A percentile compares a stretch with the other conserved stretches of the same genome.
phyloP scores from a whole-genome alignment of 805 yeast species.

The Candida chilensis region DNA sequence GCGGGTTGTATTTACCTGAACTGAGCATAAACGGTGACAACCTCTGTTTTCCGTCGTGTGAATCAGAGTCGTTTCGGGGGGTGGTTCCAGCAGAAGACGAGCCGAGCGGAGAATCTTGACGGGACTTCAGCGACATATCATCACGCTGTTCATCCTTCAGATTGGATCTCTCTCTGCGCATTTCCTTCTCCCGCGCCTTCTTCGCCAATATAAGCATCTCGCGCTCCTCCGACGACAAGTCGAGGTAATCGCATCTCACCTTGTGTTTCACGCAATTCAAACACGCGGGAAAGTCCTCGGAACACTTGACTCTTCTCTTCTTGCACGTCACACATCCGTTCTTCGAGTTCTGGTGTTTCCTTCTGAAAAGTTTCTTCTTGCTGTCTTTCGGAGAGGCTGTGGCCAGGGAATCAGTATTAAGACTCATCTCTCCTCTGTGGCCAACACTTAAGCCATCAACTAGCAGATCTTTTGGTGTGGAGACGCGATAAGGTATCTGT shows the following conservation, averaged over 20 bases:
- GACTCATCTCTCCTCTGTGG: no score
- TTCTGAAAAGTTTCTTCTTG: no score
- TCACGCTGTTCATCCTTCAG: background rate
- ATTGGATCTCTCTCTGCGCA: background rate
- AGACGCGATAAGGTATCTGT: no score
- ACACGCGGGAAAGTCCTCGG: slow-evolving; percentile 28
- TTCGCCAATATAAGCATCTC: slow-evolving; percentile 10
- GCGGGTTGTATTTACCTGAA: no score
- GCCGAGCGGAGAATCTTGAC: background rate
- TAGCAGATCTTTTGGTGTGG: no score
- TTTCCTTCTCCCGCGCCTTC: background rate
- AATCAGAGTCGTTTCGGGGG: background rate
- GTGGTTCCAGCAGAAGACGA: background rate
- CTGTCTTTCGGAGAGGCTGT: no score
- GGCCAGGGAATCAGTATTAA: no score
- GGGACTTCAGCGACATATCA: no score
- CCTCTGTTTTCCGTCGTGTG: background rate
- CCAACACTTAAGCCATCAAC: no score
- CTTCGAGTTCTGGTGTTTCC: slow-evolving; percentile 23
- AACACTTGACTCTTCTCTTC: slow-evolving; percentile 39
- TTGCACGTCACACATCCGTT: slow-evolving; percentile 43
- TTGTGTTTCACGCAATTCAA: slow-evolving; percentile 28
- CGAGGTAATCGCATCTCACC: slow-evolving; percentile 26
- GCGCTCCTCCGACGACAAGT: slow-evolving; percentile 19
- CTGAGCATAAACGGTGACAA: no score